phyloP scores from a whole-genome alignment of 108 stramenopile genomes.

The Discostella pseudostelligera region DNA sequence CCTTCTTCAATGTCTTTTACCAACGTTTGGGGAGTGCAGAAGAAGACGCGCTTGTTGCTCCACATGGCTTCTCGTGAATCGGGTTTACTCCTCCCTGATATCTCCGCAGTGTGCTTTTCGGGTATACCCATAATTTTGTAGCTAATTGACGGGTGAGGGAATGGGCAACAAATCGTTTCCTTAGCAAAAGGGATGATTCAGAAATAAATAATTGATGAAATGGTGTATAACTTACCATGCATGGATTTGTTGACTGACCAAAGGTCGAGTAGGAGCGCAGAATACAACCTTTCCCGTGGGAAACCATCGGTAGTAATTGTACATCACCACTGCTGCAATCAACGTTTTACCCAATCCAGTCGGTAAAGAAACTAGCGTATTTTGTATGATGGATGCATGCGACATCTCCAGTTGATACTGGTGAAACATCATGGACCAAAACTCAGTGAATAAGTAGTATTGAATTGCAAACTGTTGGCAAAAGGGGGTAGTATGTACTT shows the following conservation, averaged over 20 bases:
- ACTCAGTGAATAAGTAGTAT: no score
- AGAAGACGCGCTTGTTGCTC: constrained; percentile 84
- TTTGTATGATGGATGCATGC: constrained; percentile 68
- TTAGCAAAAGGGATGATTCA: not conserved
- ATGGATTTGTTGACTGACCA: constrained; percentile 94
- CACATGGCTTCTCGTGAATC: constrained; percentile 58
- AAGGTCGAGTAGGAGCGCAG: constrained; percentile 92
- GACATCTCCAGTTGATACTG: constrained; percentile 86
- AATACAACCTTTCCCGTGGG: constrained; percentile 71
- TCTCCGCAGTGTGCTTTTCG: constrained; percentile 70
- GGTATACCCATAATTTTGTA: constrained; percentile 71
- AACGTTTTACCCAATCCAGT: constrained; percentile 99
- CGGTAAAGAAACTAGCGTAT: constrained; percentile 94
- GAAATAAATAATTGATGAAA: constrained; percentile 15
- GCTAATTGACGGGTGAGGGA: not conserved
- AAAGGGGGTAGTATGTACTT: no score
- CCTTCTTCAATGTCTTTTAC: constrained; percentile 82
- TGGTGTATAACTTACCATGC: constrained; percentile 82
- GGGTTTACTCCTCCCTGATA: constrained; percentile 59
- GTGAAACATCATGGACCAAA: not conserved
- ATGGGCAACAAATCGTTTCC: not conserved
- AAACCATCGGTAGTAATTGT: constrained; percentile 95
- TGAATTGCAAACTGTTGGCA: no score
- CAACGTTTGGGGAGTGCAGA: constrained; percentile 96
- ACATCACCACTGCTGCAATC: constrained; percentile 98